Base-by-base conservation (phyloP, 495 filamentous ascomycete species). In the Oidiodendron maius region DNA sequence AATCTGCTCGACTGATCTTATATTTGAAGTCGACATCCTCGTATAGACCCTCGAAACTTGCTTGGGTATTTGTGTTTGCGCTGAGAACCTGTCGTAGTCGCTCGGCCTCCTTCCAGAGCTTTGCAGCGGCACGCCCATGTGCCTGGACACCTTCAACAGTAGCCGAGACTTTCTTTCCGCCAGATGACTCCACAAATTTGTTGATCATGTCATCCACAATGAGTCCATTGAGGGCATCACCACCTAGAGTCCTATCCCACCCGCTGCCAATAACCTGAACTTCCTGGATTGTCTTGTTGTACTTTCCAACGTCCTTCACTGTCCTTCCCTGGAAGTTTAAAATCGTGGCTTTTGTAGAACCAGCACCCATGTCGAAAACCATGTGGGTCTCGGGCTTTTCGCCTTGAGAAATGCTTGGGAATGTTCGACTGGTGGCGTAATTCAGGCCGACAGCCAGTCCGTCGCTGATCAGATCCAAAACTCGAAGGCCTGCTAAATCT, bases 301-400 rank as follows among this genome's bases (percentile, higher is more conserved):
- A 94, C 57, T 83, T 85, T 37, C 93, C 91, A 49, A 94, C 69
- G 60, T 96, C 90, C 71, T 96, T 99, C 40, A 97, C 86, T 4
- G 75, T 84, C 55, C 81, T 80, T 59, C 85, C 87, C 62, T 95
- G 91, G 71, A 97, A 95, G 57, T 79, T 84, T 62, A 99, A 61
- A 15, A 99, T 73, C 6, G 90, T 94, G n/a, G 91, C 93, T 48
- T 89, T 95, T 13, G 94, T 88, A n/a, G 89, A 95, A 8, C 93
- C 93, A 58, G 93, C 93, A 50, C 93, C 93, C 91, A 97, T 96
- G 58, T 99, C 94, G 56, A 89, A 97, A 15, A 99, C 79, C 60
- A 99, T 72, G 61, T 99, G 89, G 58, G 86, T 78, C 64, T 99
- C 93, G 3, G 93, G 87, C 71, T 88, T 91, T 56, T 82, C 83